A percentile compares a stretch with the other conserved stretches of the same genome.
phyloP scores from a whole-genome alignment of 768 basidiomycete genomes.

The Tricholomella constricta region DNA sequence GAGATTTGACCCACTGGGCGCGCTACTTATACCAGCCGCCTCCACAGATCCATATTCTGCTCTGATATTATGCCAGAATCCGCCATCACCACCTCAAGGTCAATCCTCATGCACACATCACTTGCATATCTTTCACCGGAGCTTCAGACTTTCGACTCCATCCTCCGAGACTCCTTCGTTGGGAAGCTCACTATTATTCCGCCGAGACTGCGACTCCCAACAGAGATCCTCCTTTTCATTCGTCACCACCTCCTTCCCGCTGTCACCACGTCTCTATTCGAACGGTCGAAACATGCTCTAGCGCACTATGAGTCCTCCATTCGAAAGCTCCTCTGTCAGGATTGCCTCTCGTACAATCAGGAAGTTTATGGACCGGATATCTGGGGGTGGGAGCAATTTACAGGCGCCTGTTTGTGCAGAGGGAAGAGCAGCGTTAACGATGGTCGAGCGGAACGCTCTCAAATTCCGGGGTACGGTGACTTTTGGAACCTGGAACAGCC shows the following conservation, averaged over 20 bases:
- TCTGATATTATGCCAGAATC: constrained; percentile 19
- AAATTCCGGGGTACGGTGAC: constrained; percentile 7
- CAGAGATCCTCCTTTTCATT: constrained; percentile 55
- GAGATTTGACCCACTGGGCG: constrained; percentile 6
- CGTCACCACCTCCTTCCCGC: constrained; percentile 47
- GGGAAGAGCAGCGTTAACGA: constrained; percentile 8
- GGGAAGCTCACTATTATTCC: constrained; percentile 14
- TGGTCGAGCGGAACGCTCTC: not conserved
- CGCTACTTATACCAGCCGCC: constrained; percentile 8
- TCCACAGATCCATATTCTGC: not conserved
- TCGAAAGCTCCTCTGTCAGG: constrained; percentile 45
- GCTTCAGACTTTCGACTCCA: constrained; percentile 42
- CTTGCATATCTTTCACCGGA: constrained; percentile 52
- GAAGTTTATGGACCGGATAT: constrained; percentile 56
- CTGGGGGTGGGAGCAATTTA: constrained; percentile 56
- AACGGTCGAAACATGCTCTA: constrained; percentile 44
- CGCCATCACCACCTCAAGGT: constrained; percentile 39
- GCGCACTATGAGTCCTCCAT: constrained; percentile 41
- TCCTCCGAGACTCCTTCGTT: constrained; percentile 27
- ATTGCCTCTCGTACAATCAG: constrained; percentile 52
- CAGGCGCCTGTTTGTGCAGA: constrained; percentile 49
- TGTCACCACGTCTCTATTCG: constrained; percentile 43
- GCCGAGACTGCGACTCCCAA: constrained; percentile 36
- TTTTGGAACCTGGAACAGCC: constrained; percentile 23
- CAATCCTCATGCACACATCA: constrained; percentile 51